phyloP scores from a whole-genome alignment of 352 stramenopile species.

The Aphanomyces cochlioides region DNA sequence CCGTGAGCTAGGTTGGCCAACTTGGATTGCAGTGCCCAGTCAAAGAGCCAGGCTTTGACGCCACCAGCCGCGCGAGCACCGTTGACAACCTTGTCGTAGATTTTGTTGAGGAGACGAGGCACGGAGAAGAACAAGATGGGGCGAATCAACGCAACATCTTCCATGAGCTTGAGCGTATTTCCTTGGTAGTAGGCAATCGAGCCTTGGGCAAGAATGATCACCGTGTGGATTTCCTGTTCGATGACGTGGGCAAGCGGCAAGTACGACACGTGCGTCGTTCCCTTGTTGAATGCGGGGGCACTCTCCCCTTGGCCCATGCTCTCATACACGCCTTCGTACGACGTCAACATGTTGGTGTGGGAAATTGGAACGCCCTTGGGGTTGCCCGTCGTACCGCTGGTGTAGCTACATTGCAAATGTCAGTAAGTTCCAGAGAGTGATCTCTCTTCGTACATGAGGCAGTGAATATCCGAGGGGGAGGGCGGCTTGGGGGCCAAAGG shows the following conservation, averaged over 20 bases:
- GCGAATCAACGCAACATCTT: constrained; percentile 90
- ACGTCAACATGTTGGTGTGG: constrained; percentile 74
- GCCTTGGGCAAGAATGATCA: constrained; percentile 77
- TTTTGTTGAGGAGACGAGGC: constrained; percentile 94
- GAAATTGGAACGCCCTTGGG: constrained; percentile 95
- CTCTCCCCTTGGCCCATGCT: constrained; percentile 38
- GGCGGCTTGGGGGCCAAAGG: neutral
- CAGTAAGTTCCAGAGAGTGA: neutral
- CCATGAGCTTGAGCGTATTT: constrained; percentile 90
- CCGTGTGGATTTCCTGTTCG: constrained; percentile 87
- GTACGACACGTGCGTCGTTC: constrained; percentile 89
- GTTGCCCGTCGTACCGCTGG: constrained; percentile 93
- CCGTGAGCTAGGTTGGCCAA: constrained; percentile 43
- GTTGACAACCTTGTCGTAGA: constrained; percentile 93
- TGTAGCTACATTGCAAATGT: constrained; percentile 61
- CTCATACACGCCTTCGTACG: constrained; percentile 35
- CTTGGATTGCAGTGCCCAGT: constrained; percentile 58
- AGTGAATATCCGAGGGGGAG: constrained; percentile 20
- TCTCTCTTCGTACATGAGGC: constrained; percentile 20
- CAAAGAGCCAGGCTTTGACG: constrained; percentile 65
- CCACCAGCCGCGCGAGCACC: constrained; percentile 50
- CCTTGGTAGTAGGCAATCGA: constrained; percentile 88
- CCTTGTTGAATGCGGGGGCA: constrained; percentile 58
- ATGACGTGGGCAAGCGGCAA: constrained; percentile 96
- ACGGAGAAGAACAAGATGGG: constrained; percentile 93